These are phyloP conservation scores for Apostasia shenzhenica DNA, from an alignment of 106 monocot species.

Conservation along the genomic window DNA sequence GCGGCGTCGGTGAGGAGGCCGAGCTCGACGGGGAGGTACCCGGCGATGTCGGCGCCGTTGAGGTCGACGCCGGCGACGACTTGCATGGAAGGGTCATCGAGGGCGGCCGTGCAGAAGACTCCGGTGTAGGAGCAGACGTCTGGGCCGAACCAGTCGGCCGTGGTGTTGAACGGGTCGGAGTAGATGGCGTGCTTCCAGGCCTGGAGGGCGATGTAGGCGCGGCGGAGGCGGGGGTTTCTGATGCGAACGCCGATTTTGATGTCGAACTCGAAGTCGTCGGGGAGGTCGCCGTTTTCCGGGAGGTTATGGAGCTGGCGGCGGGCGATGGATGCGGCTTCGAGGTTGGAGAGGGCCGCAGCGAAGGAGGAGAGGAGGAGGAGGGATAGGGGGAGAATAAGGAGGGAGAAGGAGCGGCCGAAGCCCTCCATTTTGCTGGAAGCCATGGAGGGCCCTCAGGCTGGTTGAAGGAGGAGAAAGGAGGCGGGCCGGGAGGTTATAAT, in stretches of 20 bases:
- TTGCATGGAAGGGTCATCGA: slow-evolving; percentile 11
- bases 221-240: slow-evolving; percentile 20
- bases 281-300: slow-evolving; percentile 26
- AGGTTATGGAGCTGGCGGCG: slow-evolving; percentile 29
- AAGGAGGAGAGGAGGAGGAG: neutral
- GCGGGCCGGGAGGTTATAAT: neutral
- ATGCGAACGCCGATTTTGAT: slow-evolving; percentile 11
- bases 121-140: slow-evolving; percentile 34
- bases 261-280: slow-evolving; percentile 10
- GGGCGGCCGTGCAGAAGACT: slow-evolving; percentile 34
- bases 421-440: neutral
- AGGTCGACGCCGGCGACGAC: slow-evolving; percentile 72
- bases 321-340: slow-evolving; percentile 8
- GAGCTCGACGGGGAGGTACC: slow-evolving; percentile 65
- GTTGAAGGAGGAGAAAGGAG: neutral
- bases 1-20: slow-evolving; percentile 51
- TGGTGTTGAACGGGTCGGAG: slow-evolving; percentile 38
- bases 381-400: slow-evolving; percentile 3
- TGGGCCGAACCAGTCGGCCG: slow-evolving; percentile 34
- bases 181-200: slow-evolving; percentile 41
- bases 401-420: slow-evolving; percentile 5
- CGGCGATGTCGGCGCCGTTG: slow-evolving; percentile 70
- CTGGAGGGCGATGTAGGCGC: slow-evolving; percentile 45
- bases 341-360: neutral
- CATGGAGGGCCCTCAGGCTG: neutral